A percentile compares a stretch with the other conserved stretches of the same genome.
These are phyloP conservation scores for barrel medic (Medicago truncatula) DNA, from an alignment of 306 rosid species.

Conservation along the genomic window MtrunA17r5.0-ANR NC_053046.1:38133501-38134000, in stretches of 20 bases:
- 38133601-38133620: background rate
- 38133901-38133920: background rate
- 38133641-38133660: background rate
- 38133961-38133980: background rate
- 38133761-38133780: constrained; percentile 7
- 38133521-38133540: no score
- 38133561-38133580: background rate
- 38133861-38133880: constrained; percentile 35
- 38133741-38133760: background rate
- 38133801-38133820: background rate
- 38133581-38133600: background rate
- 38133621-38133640: background rate
- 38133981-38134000: background rate
- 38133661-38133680: background rate
- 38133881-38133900: constrained; percentile 5
- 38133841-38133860: background rate
- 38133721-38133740: background rate
- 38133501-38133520: background rate
- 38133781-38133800: background rate
- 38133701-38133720: background rate
- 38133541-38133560: background rate
- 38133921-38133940: background rate
- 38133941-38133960: background rate
- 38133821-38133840: background rate
- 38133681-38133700: constrained; percentile 3